Evolutionary conservation across 257 asterid genomes (phyloP).

Genomic region (Primulina huaijiensis): DNA sequence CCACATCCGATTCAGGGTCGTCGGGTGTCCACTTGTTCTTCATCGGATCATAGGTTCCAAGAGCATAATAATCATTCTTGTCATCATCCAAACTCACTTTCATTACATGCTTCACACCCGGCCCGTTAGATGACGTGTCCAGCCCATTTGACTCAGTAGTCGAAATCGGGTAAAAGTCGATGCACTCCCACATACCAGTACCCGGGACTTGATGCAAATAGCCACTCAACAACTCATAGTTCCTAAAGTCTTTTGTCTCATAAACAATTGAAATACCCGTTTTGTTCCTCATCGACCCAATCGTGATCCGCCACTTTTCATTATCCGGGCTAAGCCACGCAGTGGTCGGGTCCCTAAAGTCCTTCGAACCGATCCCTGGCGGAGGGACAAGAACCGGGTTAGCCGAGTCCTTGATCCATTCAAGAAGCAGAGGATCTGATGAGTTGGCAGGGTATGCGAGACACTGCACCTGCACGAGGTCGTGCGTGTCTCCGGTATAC

Average conservation of each 20-base stretch:
- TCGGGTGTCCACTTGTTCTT: conserved; percentile 53
- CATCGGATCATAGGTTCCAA: conserved; percentile 45
- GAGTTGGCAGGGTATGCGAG: conserved; percentile 51
- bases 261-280: conserved; percentile 48
- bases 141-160: conserved; percentile 36
- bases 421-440: conserved; percentile 56
- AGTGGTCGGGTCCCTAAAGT: conserved; percentile 57
- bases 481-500: conserved; percentile 43
- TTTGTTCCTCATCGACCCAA: conserved; percentile 50
- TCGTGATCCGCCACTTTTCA: conserved; percentile 38
- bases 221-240: conserved; percentile 36
- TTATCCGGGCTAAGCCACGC: conserved; percentile 51
- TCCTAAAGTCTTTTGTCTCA: conserved; percentile 43
- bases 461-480: conserved; percentile 51
- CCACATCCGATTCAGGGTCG: conserved; percentile 50
- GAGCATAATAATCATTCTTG: conserved; percentile 45
- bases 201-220: conserved; percentile 45
- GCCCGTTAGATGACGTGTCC: conserved; percentile 57
- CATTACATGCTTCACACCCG: conserved; percentile 47
- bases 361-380: conserved; percentile 37
- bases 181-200: conserved; percentile 78
- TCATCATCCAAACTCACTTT: conserved; percentile 53
- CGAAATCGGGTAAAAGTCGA: conserved; percentile 57
- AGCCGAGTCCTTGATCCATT: conserved; percentile 45
- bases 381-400: conserved; percentile 60